A percentile compares a stretch with the other conserved stretches of the same genome.
Conservation (phyloP, 139 green algal species). For the Chlorella sp. region DNA sequence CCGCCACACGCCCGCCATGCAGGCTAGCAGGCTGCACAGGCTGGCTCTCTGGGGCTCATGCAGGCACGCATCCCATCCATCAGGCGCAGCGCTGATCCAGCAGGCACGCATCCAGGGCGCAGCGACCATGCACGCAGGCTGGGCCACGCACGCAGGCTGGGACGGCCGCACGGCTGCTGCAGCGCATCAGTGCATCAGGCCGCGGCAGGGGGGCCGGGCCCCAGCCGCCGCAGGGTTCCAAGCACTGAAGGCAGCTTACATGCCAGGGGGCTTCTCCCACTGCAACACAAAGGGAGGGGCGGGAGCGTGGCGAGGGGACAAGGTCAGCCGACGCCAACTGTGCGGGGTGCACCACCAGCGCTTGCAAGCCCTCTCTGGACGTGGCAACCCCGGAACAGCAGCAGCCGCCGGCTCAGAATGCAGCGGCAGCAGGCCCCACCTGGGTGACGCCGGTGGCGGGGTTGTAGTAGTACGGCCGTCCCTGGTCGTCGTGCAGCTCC, state of each 20-base stretch:
- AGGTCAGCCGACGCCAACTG: background rate
- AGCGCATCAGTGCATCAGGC: background rate
- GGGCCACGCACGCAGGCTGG: too few relatives aligned
- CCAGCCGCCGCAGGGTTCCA: background rate
- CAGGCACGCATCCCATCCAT: too few relatives aligned
- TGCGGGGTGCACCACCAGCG: background rate
- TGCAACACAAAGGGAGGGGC: too few relatives aligned
- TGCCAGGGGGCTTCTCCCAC: constrained; percentile 37
- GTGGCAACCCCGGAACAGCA: too few relatives aligned
- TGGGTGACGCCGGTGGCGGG: constrained; percentile 82
- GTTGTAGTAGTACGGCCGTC: constrained; percentile 94
- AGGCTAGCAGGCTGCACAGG: too few relatives aligned
- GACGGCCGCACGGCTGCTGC: too few relatives aligned
- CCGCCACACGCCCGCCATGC: too few relatives aligned
- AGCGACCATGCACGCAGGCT: too few relatives aligned
- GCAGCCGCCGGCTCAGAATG: background rate
- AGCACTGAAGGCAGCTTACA: constrained; percentile 14
- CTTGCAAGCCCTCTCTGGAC: background rate
- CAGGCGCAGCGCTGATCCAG: too few relatives aligned
- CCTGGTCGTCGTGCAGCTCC: constrained; percentile 77
- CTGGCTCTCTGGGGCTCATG: too few relatives aligned
- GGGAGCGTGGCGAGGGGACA: too few relatives aligned
- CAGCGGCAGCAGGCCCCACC: constrained; percentile 8
- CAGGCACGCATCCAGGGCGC: too few relatives aligned
- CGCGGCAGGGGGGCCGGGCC: background rate